Base-by-base conservation (phyloP, 768 basidiomycete species). In the Tylopilus felleus region DNA sequence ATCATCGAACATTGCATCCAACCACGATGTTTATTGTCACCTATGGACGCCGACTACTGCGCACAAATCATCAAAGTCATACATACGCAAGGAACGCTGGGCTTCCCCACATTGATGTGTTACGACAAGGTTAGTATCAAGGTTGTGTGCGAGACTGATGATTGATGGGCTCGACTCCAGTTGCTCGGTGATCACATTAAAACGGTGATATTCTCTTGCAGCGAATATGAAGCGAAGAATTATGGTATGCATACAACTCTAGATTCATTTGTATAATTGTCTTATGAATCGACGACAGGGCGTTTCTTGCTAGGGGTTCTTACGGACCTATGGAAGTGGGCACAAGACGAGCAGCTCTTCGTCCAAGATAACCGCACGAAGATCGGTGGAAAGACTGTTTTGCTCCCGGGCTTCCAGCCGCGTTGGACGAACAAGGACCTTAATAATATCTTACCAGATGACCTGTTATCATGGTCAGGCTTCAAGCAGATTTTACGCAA, bases 41-140 rank as follows among this genome's bases (percentile, higher is more conserved):
- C 94, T 0, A 91, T 94, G 83, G 97, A 99, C 70, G 96, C 97
- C 23, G 88, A 96, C 52, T 99, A 86, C 61, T 93, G 93, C 52
- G 88, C 92, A 3, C 89, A 92, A 60, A 87, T 98, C 64, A 88
- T 98, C 68, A 88, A 88, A 65, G 78, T 87, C 14, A 76, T 98
- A 56, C 97, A 99, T 61, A 79, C 81, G 14, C 82, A 87, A 66
- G 94, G 92, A n/a, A 95, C 95, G 1, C 83, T 85, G 9, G 87
- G 88, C 2, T 99, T 98, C 69, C 85, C 88, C 35, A 93, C 93
- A 0, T 70, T 97, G 12, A 80, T 83, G 65, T 85, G 88, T 55
- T 97, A 94, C 64, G 86, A 95, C 70, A 87, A 82, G 74, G 93
- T 90, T 52, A 39, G 73, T 60, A 13, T 22, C 25, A 21, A 17